These are phyloP conservation scores for Colletotrichum karsti DNA, from an alignment of 2,329 filamentous ascomycete species.

Conservation along the genomic window DNA sequence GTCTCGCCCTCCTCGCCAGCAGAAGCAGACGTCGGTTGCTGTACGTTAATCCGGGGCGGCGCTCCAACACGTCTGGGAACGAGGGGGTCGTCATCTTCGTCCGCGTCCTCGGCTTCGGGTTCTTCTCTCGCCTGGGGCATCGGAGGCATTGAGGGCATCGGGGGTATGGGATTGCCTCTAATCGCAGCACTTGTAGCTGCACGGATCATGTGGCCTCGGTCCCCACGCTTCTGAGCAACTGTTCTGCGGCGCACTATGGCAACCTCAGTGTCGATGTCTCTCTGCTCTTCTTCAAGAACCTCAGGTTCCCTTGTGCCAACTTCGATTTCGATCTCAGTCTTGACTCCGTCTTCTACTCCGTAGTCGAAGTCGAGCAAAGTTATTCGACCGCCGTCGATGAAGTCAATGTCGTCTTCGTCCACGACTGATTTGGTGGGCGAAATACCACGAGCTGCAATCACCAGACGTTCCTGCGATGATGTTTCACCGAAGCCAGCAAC, in stretches of 20 bases:
- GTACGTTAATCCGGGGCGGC: constrained; percentile 35
- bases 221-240: constrained; percentile 67
- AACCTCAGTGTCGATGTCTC: constrained; percentile 80
- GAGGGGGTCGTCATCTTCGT: constrained; percentile 59
- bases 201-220: constrained; percentile 56
- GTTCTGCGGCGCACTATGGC: constrained; percentile 81
- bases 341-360: constrained; percentile 60
- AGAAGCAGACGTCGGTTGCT: constrained; percentile 9
- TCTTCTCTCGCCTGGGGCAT: constrained; percentile 37
- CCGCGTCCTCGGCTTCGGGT: constrained; percentile 23
- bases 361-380: constrained; percentile 80
- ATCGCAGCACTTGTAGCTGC: constrained; percentile 52
- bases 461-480: constrained; percentile 63
- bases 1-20: constrained; percentile 50
- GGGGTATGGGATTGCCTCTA: constrained; percentile 34
- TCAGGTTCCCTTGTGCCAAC: constrained; percentile 77
- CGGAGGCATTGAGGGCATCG: constrained; percentile 36
- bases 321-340: constrained; percentile 72
- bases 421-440: constrained; percentile 63
- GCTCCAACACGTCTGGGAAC: constrained; percentile 58
- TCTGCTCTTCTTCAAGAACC: constrained; percentile 75
- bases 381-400: constrained; percentile 81
- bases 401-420: constrained; percentile 77
- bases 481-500: constrained; percentile 64
- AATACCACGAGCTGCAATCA: constrained; percentile 78